phyloP scores from a whole-genome alignment of 306 rosid genomes.

The Cucumis hystrix region DNA sequence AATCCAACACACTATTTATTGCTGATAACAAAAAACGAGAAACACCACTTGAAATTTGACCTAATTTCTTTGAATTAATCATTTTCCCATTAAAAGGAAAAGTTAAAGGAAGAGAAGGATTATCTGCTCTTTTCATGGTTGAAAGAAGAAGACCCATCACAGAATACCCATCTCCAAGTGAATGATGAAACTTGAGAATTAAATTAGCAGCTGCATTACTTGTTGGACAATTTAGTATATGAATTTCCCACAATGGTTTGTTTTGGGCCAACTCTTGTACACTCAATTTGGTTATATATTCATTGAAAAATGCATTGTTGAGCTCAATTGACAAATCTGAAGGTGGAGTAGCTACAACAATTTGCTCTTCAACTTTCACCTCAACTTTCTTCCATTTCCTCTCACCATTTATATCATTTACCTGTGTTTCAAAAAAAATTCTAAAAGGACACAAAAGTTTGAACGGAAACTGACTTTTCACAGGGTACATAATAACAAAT shows the following conservation, averaged over 20 bases:
- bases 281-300: conserved; percentile 26
- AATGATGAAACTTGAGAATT: conserved; percentile 42
- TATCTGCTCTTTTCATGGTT: conserved; percentile 29
- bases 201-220: conserved; percentile 15
- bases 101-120: conserved; percentile 40
- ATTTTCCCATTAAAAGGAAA: conserved; percentile 21
- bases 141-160: conserved; percentile 56
- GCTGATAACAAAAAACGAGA: conserved; percentile 13
- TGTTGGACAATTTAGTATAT: conserved; percentile 27
- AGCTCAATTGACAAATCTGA: conserved; percentile 10
- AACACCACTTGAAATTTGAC: not conserved
- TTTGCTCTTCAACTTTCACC: conserved; percentile 32
- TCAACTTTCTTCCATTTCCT: conserved; percentile 34
- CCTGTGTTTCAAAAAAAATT: not conserved
- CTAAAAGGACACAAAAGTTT: too few relatives aligned
- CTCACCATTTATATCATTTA: not conserved
- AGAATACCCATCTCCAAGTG: conserved; percentile 60
- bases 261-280: conserved; percentile 14
- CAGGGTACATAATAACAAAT: too few relatives aligned
- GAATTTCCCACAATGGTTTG: conserved; percentile 47
- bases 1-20: conserved; percentile 19
- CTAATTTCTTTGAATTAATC: not conserved
- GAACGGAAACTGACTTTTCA: too few relatives aligned
- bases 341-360: conserved; percentile 18
- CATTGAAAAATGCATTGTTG: conserved; percentile 16